A percentile compares a stretch with the other conserved stretches of the same genome.
These are phyloP conservation scores for Citrullus colocynthis DNA, from an alignment of 306 rosid species.

Conservation along the genomic window DNA sequence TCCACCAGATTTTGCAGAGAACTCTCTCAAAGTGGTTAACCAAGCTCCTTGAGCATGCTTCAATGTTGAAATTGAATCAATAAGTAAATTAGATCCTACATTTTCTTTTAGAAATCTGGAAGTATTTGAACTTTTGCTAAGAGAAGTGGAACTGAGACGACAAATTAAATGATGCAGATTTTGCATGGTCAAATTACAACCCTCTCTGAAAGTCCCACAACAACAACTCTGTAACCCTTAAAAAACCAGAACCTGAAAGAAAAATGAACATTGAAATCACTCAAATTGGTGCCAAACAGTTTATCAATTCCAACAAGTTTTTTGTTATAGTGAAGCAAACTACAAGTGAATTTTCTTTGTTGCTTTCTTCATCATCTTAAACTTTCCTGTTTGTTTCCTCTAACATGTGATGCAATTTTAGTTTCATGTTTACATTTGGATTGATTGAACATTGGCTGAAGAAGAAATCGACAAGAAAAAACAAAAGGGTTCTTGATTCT, in stretches of 20 bases:
- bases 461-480: not conserved
- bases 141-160: constrained; percentile 19
- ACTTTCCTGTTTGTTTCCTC: not conserved
- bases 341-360: not conserved
- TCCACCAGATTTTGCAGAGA: constrained; percentile 31
- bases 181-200: constrained; percentile 18
- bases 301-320: too few relatives aligned
- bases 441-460: not conserved
- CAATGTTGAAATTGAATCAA: not conserved
- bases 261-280: not conserved
- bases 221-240: not conserved
- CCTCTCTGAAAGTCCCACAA: not conserved
- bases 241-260: not conserved
- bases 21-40: not conserved
- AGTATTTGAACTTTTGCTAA: constrained; percentile 7
- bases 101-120: constrained; percentile 19
- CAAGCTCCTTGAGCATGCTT: constrained; percentile 11
- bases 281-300: not conserved
- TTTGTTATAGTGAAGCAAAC: not conserved
- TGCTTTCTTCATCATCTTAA: too few relatives aligned
- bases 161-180: constrained; percentile 22
- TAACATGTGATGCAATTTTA: not conserved
- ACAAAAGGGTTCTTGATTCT: not conserved
- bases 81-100: constrained; percentile 4
- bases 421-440: not conserved